Evolutionary conservation across 805 yeast genomes (phyloP).

Genomic region (Wickerhamiella allomyrinae): DNA sequence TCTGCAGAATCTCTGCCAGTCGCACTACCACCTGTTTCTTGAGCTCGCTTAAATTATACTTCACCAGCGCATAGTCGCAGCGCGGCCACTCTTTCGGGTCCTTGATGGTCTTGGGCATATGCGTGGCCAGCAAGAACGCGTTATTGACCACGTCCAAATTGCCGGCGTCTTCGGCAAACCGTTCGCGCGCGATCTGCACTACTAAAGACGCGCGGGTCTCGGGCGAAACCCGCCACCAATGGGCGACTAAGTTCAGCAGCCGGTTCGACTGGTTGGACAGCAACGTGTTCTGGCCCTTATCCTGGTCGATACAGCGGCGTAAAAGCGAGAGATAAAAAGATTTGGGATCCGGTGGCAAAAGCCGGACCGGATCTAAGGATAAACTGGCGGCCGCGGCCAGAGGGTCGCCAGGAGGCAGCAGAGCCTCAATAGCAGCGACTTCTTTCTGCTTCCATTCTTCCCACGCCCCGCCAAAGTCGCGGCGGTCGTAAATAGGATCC

Average conservation of each 20-base stretch:
- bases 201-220: conserved; percentile 5
- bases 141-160: conserved; percentile 2
- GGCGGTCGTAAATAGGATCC: conserved; percentile 20
- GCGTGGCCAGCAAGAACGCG: conserved; percentile 6
- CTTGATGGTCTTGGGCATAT: not conserved
- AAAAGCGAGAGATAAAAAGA: conserved; percentile 30
- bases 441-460: conserved; percentile 32
- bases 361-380: conserved; percentile 9
- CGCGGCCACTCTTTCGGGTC: conserved; percentile 8
- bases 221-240: conserved; percentile 40
- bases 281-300: conserved; percentile 17
- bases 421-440: conserved; percentile 18
- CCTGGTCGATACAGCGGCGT: conserved; percentile 29
- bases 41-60: conserved; percentile 25
- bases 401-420: not conserved
- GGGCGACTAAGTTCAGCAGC: conserved; percentile 33
- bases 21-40: conserved; percentile 18
- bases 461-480: conserved; percentile 29
- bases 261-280: conserved; percentile 33
- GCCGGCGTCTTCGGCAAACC: conserved; percentile 1
- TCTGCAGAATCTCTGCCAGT: conserved; percentile 23
- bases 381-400: not conserved
- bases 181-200: conserved; percentile 3
- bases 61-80: conserved; percentile 5
- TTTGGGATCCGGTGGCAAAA: conserved; percentile 32